Evolutionary conservation across 805 yeast genomes (phyloP).

Genomic region (Saturnispora sekii): DNA sequence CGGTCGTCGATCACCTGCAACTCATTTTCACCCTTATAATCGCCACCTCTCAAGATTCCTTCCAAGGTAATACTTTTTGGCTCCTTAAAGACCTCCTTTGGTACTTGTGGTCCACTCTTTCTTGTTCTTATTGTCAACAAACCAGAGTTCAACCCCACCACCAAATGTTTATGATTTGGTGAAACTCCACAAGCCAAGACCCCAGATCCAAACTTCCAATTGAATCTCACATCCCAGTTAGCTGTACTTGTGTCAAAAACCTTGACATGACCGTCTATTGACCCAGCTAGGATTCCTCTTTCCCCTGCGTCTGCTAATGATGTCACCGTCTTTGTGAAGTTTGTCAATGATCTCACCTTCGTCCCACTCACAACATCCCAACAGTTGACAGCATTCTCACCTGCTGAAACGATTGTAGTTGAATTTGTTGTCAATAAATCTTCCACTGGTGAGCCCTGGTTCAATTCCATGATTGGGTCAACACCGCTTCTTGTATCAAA

Average conservation of each 20-base stretch:
- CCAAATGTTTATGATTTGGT: conserved; percentile 80
- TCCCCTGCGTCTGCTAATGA: conserved; percentile 66
- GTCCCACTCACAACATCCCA: conserved; percentile 89
- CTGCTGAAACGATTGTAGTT: conserved; percentile 69
- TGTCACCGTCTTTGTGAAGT: conserved; percentile 91
- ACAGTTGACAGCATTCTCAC: conserved; percentile 71
- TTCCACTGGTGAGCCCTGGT: conserved; percentile 79
- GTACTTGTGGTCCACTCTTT: conserved; percentile 49
- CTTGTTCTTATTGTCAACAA: conserved; percentile 81
- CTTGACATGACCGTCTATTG: conserved; percentile 95
- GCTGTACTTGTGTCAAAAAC: conserved; percentile 69
- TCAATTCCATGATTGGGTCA: conserved; percentile 52
- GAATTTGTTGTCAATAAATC: conserved; percentile 66
- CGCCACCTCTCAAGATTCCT: conserved; percentile 83
- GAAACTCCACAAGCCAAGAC: conserved; percentile 85
- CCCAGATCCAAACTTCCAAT: conserved; percentile 96
- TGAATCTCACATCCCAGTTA: conserved; percentile 84
- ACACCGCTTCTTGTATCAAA: conserved; percentile 63
- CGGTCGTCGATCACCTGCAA: conserved; percentile 57
- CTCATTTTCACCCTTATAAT: conserved; percentile 84
- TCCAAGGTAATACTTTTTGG: conserved; percentile 55
- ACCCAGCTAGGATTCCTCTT: conserved; percentile 82
- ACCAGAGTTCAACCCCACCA: conserved; percentile 87
- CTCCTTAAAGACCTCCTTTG: conserved; percentile 24
- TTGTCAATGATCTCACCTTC: conserved; percentile 57